phyloP scores from a whole-genome alignment of 495 filamentous ascomycete genomes.

The Acidiella bohemica region DNA sequence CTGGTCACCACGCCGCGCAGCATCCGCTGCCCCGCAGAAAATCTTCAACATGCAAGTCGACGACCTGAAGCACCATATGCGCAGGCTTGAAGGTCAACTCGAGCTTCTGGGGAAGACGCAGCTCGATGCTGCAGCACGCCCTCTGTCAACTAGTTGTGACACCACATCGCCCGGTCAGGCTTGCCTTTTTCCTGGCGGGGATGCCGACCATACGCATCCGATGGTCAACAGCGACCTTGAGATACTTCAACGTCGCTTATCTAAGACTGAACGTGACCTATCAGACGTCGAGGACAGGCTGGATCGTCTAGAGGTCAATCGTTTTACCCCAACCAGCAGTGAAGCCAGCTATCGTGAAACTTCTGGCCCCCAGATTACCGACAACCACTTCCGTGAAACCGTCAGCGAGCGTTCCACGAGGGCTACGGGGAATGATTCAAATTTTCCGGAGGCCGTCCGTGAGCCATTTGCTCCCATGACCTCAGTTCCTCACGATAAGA shows the following conservation, averaged over 20 bases:
- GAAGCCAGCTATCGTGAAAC: neutral
- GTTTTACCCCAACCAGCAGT: slow-evolving; percentile 14
- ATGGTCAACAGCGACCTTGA: too few species aligned
- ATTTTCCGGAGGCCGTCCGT: too few species aligned
- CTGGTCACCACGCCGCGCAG: too few species aligned
- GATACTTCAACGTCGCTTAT: too few species aligned
- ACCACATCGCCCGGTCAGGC: neutral
- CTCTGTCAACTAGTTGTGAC: neutral
- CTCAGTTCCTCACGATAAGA: too few species aligned
- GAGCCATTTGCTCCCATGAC: too few species aligned
- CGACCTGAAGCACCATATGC: slow-evolving; percentile 4
- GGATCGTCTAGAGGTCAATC: slow-evolving; percentile 4
- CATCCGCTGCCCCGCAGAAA: too few species aligned
- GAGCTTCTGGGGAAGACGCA: neutral
- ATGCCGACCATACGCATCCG: too few species aligned
- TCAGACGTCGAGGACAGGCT: slow-evolving; percentile 12
- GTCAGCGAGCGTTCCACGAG: too few species aligned
- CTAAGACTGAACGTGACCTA: neutral
- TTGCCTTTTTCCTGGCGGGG: too few species aligned
- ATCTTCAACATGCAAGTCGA: slow-evolving; percentile 1
- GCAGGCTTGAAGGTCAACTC: neutral
- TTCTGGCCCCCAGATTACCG: neutral
- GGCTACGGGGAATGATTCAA: too few species aligned
- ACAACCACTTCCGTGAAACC: too few species aligned
- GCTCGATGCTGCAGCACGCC: neutral